These are phyloP conservation scores for Lyophyllum decastes DNA, from an alignment of 768 basidiomycete genomes.

Conservation along the genomic window DNA sequence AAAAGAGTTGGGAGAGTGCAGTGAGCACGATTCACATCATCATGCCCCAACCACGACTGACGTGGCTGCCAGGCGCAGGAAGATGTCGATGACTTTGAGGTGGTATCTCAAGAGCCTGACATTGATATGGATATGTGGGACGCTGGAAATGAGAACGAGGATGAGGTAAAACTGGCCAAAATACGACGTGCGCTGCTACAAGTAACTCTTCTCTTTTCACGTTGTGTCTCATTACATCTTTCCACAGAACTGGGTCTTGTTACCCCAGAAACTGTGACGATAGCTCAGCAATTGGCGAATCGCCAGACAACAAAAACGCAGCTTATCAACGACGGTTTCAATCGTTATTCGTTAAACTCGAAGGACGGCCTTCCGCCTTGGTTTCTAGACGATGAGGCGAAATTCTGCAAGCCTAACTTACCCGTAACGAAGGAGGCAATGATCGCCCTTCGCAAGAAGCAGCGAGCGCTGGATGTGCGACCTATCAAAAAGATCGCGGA, in stretches of 20 bases:
- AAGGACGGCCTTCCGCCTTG: constrained; percentile 92
- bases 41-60: neutral
- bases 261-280: constrained; percentile 87
- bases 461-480: constrained; percentile 91
- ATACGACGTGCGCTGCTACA: constrained; percentile 72
- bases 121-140: constrained; percentile 78
- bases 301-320: constrained; percentile 85
- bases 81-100: constrained; percentile 69
- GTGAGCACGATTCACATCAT: constrained; percentile 8
- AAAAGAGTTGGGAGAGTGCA: constrained; percentile 18
- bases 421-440: constrained; percentile 98
- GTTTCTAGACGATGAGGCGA: constrained; percentile 97
- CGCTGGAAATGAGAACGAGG: constrained; percentile 73
- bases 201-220: neutral
- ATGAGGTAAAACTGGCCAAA: constrained; percentile 62
- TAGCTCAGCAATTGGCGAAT: constrained; percentile 91
- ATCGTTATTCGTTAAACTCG: constrained; percentile 86
- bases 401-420: constrained; percentile 90
- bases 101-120: constrained; percentile 66
- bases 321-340: constrained; percentile 94
- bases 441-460: constrained; percentile 79
- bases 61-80: constrained; percentile 21
- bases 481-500: constrained; percentile 99
- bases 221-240: constrained; percentile 5
- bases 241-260: constrained; percentile 73